Evolutionary conservation across 305 asterid species (phyloP), one percentile per base, ranked within the genome.

Genomic region (Coffea humblotiana): DNA sequence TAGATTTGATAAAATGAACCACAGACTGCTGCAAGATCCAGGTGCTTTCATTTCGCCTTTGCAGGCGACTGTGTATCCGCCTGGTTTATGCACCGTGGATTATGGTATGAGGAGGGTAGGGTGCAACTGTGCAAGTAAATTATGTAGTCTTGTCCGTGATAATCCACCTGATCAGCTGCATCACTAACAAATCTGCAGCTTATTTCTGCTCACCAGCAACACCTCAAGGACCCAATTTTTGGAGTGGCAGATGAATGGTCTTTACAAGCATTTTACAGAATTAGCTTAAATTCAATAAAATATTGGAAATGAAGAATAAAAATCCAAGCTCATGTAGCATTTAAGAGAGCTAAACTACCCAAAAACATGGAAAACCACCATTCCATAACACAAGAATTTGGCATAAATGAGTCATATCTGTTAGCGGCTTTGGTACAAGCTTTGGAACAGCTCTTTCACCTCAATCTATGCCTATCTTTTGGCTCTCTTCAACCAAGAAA

Each of bases 401-500:
- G 45, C n/a, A 43, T 49, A 76, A 8, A 48, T 27, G 4, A 1
- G 45, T 21, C 47, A 2, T 54, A 75, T 18, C 15, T 27, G 29
- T 52, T 14, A 64, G 48, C 45, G 29, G 43, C 47, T 40, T 4
- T 49, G 12, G 2, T 29, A 16, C 5, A 1, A 35, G 67, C 12
- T 75, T 29, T 27, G 14, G 61, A 11, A 64, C 35, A 47, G 32
- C n/a, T 43, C 40, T 25, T 1, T 6, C 47, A n/a, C 58, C 23
- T 47, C 18, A 48, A 65, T 1, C 47, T 15, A 51, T 23, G 56
- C 77, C 82, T 87, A 77, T 21, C 23, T 54, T 71, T 86, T 74
- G 75, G 92, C 90, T 84, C 93, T 91, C 87, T 85, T 92, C 85
- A 89, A 82, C 82, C 82, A 96, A 85, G 70, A 82, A 85, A 71